Evolutionary conservation across 306 rosid genomes (phyloP).

Genomic region (Cucurbita pepo): DNA sequence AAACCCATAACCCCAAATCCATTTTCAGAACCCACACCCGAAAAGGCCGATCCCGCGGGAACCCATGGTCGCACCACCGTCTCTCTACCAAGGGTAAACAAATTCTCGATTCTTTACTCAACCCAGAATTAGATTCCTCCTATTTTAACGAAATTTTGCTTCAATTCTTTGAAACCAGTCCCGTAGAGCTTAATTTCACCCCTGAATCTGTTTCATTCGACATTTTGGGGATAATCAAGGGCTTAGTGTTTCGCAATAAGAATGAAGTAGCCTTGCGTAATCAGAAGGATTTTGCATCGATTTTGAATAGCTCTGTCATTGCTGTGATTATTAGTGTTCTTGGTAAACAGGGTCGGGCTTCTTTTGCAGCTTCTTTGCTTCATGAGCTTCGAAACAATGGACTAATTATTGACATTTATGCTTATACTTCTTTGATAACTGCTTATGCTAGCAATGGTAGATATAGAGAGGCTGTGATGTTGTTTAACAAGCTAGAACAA

Average conservation of each 20-base stretch:
- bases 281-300: conserved; percentile 10
- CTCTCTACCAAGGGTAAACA: conserved; percentile 49
- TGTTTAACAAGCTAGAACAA: conserved; percentile 54
- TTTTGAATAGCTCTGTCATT: conserved; percentile 33
- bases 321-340: conserved; percentile 56
- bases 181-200: conserved; percentile 1
- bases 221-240: conserved; percentile 45
- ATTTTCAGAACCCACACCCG: conserved; percentile 21
- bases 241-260: conserved; percentile 43
- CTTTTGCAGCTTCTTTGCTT: conserved; percentile 41
- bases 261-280: conserved; percentile 32
- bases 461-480: conserved; percentile 51
- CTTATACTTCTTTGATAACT: conserved; percentile 61
- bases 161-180: conserved; percentile 16
- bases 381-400: conserved; percentile 35
- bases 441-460: conserved; percentile 57
- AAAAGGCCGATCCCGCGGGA: conserved; percentile 50
- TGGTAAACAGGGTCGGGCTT: conserved; percentile 53
- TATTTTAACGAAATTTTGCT: conserved; percentile 11
- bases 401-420: conserved; percentile 52
- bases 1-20: background rate
- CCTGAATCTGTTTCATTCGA: conserved; percentile 29
- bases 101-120: conserved; percentile 26
- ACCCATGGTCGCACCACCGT: conserved; percentile 50
- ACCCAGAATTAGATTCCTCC: conserved; percentile 26